phyloP scores from a whole-genome alignment of 441 rosid species.

The Pelargonium cotyledonis region DNA sequence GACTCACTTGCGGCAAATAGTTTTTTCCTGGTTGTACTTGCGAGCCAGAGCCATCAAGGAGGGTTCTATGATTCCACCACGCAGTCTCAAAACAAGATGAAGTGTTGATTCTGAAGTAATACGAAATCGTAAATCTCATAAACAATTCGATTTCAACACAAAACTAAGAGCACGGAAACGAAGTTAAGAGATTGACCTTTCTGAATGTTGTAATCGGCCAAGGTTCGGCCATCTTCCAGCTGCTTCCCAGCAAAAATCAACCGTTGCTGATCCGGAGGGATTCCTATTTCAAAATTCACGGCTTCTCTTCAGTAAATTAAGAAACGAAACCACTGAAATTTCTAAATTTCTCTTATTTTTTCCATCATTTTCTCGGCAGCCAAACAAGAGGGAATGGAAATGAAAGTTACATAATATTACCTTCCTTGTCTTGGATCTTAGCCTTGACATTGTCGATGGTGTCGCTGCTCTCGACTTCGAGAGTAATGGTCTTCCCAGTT shows the following conservation, averaged over 20 bases:
- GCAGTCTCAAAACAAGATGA: constrained; percentile 84
- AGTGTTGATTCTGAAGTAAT: constrained; percentile 57
- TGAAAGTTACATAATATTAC: too few species aligned
- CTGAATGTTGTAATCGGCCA: constrained; percentile 65
- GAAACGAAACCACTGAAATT: too few species aligned
- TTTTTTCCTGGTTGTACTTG: constrained; percentile 85
- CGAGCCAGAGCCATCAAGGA: constrained; percentile 89
- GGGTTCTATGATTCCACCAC: constrained; percentile 95
- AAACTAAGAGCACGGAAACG: not conserved
- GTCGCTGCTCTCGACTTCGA: too few species aligned
- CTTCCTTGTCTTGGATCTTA: too few species aligned
- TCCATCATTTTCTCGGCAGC: too few species aligned
- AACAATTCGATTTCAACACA: too few species aligned
- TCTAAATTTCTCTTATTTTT: too few species aligned
- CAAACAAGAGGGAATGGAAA: too few species aligned
- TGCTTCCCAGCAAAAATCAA: constrained; percentile 72
- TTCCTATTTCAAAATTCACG: constrained; percentile 22
- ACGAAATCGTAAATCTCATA: too few species aligned
- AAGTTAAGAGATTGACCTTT: constrained; percentile 31
- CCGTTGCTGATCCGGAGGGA: constrained; percentile 71
- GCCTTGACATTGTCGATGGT: too few species aligned
- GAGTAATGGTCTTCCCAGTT: too few species aligned
- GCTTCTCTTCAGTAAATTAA: too few species aligned
- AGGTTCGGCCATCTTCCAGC: constrained; percentile 69
- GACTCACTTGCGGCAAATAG: constrained; percentile 85